Evolutionary conservation across 805 yeast genomes (phyloP), one percentile per base, ranked within the genome.

Genomic region (Candida xyloterini): DNA sequence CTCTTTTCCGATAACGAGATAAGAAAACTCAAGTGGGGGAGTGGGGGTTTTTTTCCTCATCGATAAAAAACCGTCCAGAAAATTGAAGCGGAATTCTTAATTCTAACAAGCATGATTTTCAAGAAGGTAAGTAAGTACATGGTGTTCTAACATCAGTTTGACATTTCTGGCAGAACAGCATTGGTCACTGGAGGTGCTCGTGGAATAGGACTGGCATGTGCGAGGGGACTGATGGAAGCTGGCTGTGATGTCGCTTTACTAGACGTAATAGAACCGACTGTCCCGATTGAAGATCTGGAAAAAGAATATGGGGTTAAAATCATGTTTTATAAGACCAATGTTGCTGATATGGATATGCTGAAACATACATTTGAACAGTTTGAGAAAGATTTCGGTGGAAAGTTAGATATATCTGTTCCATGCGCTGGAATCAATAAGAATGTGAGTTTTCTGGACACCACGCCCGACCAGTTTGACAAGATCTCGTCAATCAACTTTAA

Each of bases 381-480:
- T 36, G 43, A 18, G 16, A 27, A 10, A 9, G 71, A 67, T 25
- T 67, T 67, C 33, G 67, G 65, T 23, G 62, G 64, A 33, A 63
- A 42, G 30, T 27, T 67, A 32, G 71, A 67, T 49, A 55, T 67
- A 7, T 66, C 67, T 46, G 51, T 67, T 28, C 71, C 71, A 34
- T 67, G 67, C 40, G 73, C 73, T 10, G 73, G 71, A 11, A 60
- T 67, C 14, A 56, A 52, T 33, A 46, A 66, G 56, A 35, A 62
- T 57, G 38, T 74, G 75, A 75, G 61, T 56, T 50, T 74, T 38
- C 63, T 73, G 52, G 68, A 73, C 51, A 47, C 47, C 6, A 35
- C 48, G 5, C 40, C 35, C 13, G 47, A 42, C 9, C 45, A 47
- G 5, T 49, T 43, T 31, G 46, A 44, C 13, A 35, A 38, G 7